Evolutionary conservation across 2,329 filamentous ascomycete species (phyloP).

Genomic region (Cordyceps cateniannulata): DNA sequence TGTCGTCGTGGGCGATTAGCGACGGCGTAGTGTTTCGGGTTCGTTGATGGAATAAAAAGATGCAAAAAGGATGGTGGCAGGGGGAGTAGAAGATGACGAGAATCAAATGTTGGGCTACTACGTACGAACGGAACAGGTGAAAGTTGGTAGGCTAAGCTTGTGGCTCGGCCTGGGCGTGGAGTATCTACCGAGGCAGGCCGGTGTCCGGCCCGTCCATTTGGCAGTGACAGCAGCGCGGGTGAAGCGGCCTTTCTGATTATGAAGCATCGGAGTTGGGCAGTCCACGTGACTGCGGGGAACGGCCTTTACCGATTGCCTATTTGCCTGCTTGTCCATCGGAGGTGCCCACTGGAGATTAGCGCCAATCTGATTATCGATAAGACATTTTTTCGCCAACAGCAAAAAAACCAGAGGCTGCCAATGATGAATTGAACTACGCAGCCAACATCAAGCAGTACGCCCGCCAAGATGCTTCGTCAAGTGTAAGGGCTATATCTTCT

Average conservation of each 20-base stretch:
- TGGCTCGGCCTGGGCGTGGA: slow-evolving; percentile 16
- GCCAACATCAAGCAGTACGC: slow-evolving; percentile 10
- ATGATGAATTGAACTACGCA: slow-evolving; percentile 8
- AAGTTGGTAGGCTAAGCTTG: slow-evolving; percentile 10
- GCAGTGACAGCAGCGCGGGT: neutral
- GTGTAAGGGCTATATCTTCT: slow-evolving; percentile 29
- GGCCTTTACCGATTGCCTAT: slow-evolving; percentile 11
- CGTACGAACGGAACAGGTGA: neutral
- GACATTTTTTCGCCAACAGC: slow-evolving; percentile 21
- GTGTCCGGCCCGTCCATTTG: slow-evolving; percentile 8
- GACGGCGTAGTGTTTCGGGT: neutral
- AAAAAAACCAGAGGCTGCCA: neutral
- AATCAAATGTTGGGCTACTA: slow-evolving; percentile 1
- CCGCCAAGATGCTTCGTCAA: slow-evolving; percentile 41
- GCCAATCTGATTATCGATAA: slow-evolving; percentile 29
- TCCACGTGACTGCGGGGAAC: slow-evolving; percentile 31
- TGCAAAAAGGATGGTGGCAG: neutral
- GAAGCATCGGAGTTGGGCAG: slow-evolving; percentile 3
- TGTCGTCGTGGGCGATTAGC: neutral
- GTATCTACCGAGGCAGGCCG: slow-evolving; percentile 18
- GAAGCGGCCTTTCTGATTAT: slow-evolving; percentile 1
- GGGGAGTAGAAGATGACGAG: slow-evolving; percentile 7
- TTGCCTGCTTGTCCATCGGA: neutral
- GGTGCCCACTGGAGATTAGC: neutral
- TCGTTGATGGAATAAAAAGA: neutral